These are phyloP conservation scores for Nicotiana otophora DNA, from an alignment of 257 asterid genomes.

Conservation along the genomic window DNA sequence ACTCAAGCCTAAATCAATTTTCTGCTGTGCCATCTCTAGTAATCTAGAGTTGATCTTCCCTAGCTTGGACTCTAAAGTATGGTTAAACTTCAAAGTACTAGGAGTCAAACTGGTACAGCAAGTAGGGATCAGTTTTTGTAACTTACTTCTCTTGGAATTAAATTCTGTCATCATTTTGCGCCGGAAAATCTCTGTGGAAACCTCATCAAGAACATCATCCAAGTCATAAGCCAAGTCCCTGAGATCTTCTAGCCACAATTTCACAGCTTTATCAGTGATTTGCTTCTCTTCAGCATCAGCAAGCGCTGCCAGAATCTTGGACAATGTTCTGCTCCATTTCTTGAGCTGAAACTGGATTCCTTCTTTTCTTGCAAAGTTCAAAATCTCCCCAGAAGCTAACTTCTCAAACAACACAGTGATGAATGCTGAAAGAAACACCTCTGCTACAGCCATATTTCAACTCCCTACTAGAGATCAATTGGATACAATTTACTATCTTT, in stretches of 20 bases:
- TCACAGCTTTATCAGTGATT: slow-evolving; percentile 26
- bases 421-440: slow-evolving; percentile 57
- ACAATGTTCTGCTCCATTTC: slow-evolving; percentile 25
- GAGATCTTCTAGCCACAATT: slow-evolving; percentile 50
- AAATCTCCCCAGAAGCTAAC: slow-evolving; percentile 28
- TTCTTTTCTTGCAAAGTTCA: slow-evolving; percentile 47
- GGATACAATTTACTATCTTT: no score
- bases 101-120: slow-evolving; percentile 36
- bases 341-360: slow-evolving; percentile 38
- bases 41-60: slow-evolving; percentile 31
- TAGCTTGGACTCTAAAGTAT: slow-evolving; percentile 40
- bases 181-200: slow-evolving; percentile 37
- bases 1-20: slow-evolving; percentile 32
- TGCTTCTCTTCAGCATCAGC: slow-evolving; percentile 69
- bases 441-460: slow-evolving; percentile 48
- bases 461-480: no score
- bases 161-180: slow-evolving; percentile 22
- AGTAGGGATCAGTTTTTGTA: slow-evolving; percentile 35
- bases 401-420: slow-evolving; percentile 45
- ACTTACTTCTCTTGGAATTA: slow-evolving; percentile 22
- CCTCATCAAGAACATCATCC: slow-evolving; percentile 64
- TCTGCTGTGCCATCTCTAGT: slow-evolving; percentile 26
- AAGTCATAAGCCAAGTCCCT: slow-evolving; percentile 59
- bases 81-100: slow-evolving; percentile 29
- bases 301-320: slow-evolving; percentile 35